Percentiles rank a stretch among this genome's conserved stretches.
phyloP scores from a whole-genome alignment of 805 yeast genomes.

The Wickerhamiella lipophila region DNA sequence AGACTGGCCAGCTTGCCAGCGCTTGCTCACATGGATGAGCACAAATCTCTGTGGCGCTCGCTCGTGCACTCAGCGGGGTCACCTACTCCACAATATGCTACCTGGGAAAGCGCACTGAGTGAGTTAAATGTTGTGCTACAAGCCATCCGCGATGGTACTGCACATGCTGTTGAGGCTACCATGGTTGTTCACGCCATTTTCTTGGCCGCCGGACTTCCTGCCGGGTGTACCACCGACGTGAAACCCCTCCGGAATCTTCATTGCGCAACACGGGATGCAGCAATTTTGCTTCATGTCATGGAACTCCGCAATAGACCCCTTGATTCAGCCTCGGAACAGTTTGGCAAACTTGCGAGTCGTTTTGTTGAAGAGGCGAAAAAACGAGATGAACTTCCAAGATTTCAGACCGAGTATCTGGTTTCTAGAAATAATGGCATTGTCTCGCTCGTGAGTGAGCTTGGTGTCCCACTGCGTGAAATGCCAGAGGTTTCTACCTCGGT shows the following conservation, averaged over 20 bases:
- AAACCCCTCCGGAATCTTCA: background rate
- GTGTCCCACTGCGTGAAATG: background rate
- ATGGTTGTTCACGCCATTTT: conserved; percentile 4
- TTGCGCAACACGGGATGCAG: background rate
- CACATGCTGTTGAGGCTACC: background rate
- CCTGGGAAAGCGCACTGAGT: conserved; percentile 4
- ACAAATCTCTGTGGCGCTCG: background rate
- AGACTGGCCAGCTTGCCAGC: background rate
- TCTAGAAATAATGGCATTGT: background rate
- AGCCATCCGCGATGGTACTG: background rate
- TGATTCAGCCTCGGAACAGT: background rate
- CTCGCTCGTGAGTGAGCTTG: conserved; percentile 1
- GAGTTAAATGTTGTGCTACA: background rate
- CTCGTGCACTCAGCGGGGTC: background rate
- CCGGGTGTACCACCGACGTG: background rate
- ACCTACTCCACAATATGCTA: conserved; percentile 3
- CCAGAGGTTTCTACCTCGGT: background rate
- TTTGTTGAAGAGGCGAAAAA: background rate
- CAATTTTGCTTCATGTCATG: background rate
- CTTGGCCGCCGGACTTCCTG: conserved; percentile 6
- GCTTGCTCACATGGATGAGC: background rate
- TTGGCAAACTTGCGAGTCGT: background rate
- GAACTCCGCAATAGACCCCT: conserved; percentile 3
- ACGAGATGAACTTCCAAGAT: background rate
- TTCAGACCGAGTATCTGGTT: conserved; percentile 3